Evolutionary conservation across 192 early-diverging fungal species (phyloP).

Genomic region (Coemansia sp.): DNA sequence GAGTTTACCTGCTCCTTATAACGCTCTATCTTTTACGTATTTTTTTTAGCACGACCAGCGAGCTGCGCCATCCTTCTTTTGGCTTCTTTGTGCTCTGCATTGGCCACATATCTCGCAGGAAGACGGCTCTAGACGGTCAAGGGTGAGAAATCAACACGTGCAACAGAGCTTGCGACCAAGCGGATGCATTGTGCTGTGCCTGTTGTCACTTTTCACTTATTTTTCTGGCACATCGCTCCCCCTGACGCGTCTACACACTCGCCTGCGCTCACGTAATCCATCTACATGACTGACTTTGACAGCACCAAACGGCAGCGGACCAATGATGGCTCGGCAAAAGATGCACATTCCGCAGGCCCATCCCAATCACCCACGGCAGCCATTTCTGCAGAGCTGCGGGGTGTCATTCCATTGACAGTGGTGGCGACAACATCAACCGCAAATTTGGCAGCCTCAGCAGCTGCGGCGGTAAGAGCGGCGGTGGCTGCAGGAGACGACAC

Average conservation of each 20-base stretch:
- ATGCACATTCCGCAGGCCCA: background rate
- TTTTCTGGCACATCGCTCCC: background rate
- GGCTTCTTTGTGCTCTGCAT: background rate
- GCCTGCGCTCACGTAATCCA: background rate
- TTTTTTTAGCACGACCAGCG: background rate
- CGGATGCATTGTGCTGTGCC: background rate
- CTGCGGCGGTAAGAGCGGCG: background rate
- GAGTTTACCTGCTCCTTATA: background rate
- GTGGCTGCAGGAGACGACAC: background rate
- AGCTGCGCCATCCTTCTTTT: background rate
- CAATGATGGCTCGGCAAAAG: constrained; percentile 29
- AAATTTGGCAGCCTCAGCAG: background rate
- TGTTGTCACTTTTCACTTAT: background rate
- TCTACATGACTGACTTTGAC: constrained; percentile 39
- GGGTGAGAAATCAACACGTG: background rate
- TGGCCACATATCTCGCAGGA: background rate
- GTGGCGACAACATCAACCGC: constrained; percentile 1
- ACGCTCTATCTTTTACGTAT: background rate
- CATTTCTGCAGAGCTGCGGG: background rate
- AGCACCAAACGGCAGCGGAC: constrained; percentile 47
- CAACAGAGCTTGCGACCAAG: background rate
- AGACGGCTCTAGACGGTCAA: background rate
- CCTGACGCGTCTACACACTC: background rate
- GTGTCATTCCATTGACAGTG: background rate
- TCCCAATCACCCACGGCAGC: background rate